These are phyloP conservation scores for Abrus precatorius DNA, from an alignment of 306 rosid genomes.

Conservation along the genomic window DNA sequence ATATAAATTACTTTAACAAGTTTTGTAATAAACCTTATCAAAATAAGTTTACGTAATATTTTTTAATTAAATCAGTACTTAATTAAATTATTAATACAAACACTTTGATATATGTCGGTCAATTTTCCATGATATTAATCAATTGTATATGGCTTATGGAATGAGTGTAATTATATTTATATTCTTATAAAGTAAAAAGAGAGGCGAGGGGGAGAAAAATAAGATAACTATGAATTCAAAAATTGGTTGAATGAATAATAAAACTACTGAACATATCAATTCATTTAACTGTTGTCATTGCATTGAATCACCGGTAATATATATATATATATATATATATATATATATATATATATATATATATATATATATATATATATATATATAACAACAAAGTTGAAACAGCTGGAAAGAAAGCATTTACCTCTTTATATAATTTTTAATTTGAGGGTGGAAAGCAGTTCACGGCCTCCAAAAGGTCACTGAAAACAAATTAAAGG, in stretches of 20 bases:
- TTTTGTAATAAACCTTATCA: too few species aligned
- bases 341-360: neutral
- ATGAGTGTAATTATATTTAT: too few species aligned
- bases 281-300: neutral
- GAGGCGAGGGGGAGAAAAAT: too few species aligned
- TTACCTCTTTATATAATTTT: constrained; percentile 15
- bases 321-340: neutral
- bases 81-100: too few species aligned
- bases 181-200: too few species aligned
- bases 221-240: neutral
- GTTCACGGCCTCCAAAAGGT: constrained; percentile 46
- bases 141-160: too few species aligned
- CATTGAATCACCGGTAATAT: neutral
- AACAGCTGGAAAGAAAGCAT: constrained; percentile 8
- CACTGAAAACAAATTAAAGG: constrained; percentile 27
- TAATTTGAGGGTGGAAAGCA: neutral
- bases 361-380: too few species aligned
- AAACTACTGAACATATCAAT: neutral
- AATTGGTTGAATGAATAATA: neutral
- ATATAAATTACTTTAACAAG: too few species aligned
- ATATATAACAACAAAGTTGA: neutral
- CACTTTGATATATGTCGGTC: too few species aligned
- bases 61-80: too few species aligned
- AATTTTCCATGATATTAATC: too few species aligned
- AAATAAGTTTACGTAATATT: too few species aligned